Evolutionary conservation across 257 asterid species (phyloP).

Genomic region (Apocynum venetum): DNA sequence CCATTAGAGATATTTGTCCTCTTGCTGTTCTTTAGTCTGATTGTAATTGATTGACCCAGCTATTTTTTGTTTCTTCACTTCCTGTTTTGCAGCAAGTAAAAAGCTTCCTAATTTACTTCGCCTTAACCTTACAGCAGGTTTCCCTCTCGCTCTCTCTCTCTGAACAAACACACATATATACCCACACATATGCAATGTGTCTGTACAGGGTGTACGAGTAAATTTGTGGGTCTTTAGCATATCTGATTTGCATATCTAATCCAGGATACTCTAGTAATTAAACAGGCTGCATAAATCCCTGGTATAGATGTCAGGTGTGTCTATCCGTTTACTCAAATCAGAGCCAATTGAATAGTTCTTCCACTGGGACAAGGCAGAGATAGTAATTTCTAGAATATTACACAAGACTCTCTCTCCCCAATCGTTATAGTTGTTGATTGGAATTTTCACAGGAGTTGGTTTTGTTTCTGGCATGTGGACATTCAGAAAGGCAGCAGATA

Average conservation of each 20-base stretch:
- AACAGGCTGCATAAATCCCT: not conserved
- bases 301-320: not conserved
- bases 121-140: slow-evolving; percentile 34
- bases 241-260: not conserved
- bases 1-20: not conserved
- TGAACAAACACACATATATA: not conserved
- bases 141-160: slow-evolving; percentile 20
- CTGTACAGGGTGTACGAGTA: not conserved
- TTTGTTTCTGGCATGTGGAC: slow-evolving; percentile 35
- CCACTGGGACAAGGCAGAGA: not conserved
- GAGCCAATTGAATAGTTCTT: not conserved
- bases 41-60: slow-evolving; percentile 18
- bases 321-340: not conserved
- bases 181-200: not conserved
- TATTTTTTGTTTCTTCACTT: slow-evolving; percentile 13
- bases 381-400: not conserved
- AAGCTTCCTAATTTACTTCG: slow-evolving; percentile 32
- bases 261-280: not conserved
- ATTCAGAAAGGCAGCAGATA: slow-evolving; percentile 28
- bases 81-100: slow-evolving; percentile 44
- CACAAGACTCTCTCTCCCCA: not conserved
- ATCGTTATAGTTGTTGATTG: not conserved
- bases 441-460: slow-evolving; percentile 42
- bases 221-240: not conserved
- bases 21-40: not conserved